A percentile compares a stretch with the other conserved stretches of the same genome.
Conservation (phyloP, 2,329 filamentous ascomycete species). For the Aspergillus brunneoviolaceus region DNA sequence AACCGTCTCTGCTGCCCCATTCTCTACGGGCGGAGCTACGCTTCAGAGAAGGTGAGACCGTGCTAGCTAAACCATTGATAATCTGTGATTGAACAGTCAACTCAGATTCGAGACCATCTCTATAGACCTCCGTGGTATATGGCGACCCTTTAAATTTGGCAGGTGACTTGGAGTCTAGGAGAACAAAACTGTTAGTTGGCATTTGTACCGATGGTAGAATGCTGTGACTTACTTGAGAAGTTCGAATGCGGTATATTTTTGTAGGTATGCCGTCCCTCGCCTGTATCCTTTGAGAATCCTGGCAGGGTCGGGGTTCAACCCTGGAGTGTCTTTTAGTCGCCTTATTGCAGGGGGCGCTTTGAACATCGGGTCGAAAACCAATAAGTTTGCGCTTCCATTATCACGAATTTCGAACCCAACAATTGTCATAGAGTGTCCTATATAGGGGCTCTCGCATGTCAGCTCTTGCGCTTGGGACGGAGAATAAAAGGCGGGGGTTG, state of each 20-base stretch:
- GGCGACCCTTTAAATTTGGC: not conserved
- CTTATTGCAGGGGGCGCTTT: constrained; percentile 65
- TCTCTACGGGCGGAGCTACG: not conserved
- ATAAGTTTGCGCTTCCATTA: constrained; percentile 65
- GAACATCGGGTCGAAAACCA: constrained; percentile 88
- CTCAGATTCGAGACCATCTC: not conserved
- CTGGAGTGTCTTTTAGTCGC: constrained; percentile 53
- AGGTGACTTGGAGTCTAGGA: not conserved
- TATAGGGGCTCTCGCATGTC: not conserved
- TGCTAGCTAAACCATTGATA: not conserved
- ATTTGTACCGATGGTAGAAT: not conserved
- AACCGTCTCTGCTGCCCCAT: too few relatives aligned
- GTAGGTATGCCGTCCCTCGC: constrained; percentile 65
- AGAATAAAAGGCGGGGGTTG: not conserved
- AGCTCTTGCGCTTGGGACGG: not conserved
- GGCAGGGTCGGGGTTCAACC: constrained; percentile 47
- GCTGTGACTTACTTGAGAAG: constrained; percentile 59
- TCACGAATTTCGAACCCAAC: constrained; percentile 73
- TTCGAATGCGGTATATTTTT: constrained; percentile 75
- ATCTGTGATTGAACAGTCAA: too few relatives aligned
- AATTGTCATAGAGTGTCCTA: constrained; percentile 86
- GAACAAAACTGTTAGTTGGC: not conserved
- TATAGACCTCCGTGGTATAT: not conserved
- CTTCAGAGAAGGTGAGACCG: not conserved
- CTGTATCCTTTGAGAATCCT: constrained; percentile 71